These are phyloP conservation scores for Quercus phellos DNA, from an alignment of 331 rosid species.

Conservation along the genomic window DNA sequence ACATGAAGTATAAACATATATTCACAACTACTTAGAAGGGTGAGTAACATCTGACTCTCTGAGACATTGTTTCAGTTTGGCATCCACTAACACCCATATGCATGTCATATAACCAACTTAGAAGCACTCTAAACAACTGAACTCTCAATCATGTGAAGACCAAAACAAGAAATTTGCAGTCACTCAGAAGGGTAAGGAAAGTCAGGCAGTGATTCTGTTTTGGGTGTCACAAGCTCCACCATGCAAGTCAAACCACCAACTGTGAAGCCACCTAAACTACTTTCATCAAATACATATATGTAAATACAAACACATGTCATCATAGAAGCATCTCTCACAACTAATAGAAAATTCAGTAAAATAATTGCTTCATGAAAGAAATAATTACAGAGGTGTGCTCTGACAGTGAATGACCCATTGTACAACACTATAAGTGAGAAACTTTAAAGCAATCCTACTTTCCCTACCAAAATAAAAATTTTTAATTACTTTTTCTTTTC, in stretches of 20 bases:
- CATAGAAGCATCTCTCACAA: neutral
- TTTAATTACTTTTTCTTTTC: conserved; percentile 76
- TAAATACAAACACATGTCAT: neutral
- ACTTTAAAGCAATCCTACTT: neutral
- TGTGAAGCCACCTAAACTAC: neutral
- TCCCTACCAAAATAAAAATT: neutral
- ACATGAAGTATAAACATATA: neutral
- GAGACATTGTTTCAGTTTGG: neutral
- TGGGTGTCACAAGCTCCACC: neutral
- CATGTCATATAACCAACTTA: neutral
- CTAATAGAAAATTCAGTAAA: neutral
- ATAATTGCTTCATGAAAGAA: neutral
- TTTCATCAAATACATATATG: neutral
- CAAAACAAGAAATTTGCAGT: neutral
- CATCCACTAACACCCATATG: conserved; percentile 6
- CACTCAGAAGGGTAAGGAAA: neutral
- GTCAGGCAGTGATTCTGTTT: neutral
- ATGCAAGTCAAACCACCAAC: neutral
- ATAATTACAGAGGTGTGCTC: neutral
- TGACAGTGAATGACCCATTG: neutral
- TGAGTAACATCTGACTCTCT: neutral
- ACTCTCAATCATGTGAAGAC: neutral
- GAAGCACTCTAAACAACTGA: neutral
- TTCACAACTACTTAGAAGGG: conserved; percentile 5
- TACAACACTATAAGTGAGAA: neutral